These are phyloP conservation scores for Fusarium sp. DNA, from an alignment of 2,329 filamentous ascomycete species.

Conservation along the genomic window DNA sequence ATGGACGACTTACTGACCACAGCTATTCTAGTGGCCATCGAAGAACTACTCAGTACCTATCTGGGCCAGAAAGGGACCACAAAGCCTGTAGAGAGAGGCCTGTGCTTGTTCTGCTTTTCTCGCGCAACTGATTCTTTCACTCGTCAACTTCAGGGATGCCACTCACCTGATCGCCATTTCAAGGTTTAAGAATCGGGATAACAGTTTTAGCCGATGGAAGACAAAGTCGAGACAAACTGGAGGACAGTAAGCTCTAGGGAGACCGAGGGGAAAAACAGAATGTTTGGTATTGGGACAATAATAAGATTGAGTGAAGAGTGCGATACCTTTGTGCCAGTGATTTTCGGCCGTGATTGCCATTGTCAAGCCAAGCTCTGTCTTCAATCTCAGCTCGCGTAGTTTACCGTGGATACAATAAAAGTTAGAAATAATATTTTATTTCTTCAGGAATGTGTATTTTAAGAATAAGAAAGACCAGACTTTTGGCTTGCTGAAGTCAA, in stretches of 20 bases:
- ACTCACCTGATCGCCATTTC: background rate
- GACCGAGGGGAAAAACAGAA: too few relatives aligned
- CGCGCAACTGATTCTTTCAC: background rate
- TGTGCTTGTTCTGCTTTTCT: slow-evolving; percentile 6
- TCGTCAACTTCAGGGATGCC: background rate
- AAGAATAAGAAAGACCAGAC: background rate
- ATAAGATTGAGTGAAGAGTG: too few relatives aligned
- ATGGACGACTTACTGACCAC: background rate
- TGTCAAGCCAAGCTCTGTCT: background rate
- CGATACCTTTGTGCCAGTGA: too few relatives aligned
- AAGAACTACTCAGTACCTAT: background rate
- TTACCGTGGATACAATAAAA: background rate
- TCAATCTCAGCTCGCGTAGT: background rate
- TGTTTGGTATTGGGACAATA: too few relatives aligned
- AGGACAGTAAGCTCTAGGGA: too few relatives aligned
- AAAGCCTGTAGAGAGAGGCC: background rate
- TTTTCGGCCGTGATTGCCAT: background rate
- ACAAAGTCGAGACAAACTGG: too few relatives aligned
- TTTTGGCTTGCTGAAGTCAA: background rate
- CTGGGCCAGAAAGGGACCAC: too few relatives aligned
- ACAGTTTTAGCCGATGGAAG: too few relatives aligned
- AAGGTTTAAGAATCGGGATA: too few relatives aligned
- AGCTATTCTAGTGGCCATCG: background rate
- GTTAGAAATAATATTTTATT: too few relatives aligned
- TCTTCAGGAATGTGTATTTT: too few relatives aligned